Evolutionary conservation across 306 rosid species (phyloP).

Genomic region (Canavalia gladiata): DNA sequence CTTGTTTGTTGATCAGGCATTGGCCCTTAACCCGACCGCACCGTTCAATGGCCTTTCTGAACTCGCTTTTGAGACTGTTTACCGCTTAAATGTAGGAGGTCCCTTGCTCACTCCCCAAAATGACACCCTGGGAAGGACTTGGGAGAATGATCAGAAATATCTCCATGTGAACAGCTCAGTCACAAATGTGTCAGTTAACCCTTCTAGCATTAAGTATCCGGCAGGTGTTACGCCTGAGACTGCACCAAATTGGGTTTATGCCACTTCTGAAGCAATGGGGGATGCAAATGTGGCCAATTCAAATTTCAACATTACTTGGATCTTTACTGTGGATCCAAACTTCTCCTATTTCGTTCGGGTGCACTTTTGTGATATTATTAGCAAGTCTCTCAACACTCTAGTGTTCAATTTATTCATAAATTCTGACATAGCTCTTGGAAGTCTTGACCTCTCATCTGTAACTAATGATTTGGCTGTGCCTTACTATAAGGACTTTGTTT

Average conservation of each 20-base stretch:
- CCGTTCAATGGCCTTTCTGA: slow-evolving; percentile 75
- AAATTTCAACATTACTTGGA: slow-evolving; percentile 97
- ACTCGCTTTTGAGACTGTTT: slow-evolving; percentile 81
- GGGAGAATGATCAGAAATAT: slow-evolving; percentile 84
- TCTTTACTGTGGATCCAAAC: slow-evolving; percentile 71
- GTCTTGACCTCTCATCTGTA: slow-evolving; percentile 80
- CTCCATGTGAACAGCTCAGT: slow-evolving; percentile 89
- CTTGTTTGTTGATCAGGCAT: slow-evolving; percentile 82
- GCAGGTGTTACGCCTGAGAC: slow-evolving; percentile 68
- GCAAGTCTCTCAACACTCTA: slow-evolving; percentile 72
- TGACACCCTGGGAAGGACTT: slow-evolving; percentile 91
- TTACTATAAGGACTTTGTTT: slow-evolving; percentile 72
- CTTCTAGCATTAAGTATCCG: slow-evolving; percentile 67
- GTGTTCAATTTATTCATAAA: slow-evolving; percentile 87
- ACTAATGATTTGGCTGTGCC: slow-evolving; percentile 76
- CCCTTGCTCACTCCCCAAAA: slow-evolving; percentile 78
- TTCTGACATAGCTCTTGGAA: slow-evolving; percentile 63
- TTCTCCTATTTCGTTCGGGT: slow-evolving; percentile 79
- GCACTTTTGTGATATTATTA: slow-evolving; percentile 88
- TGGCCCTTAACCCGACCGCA: slow-evolving; percentile 64
- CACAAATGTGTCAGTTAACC: slow-evolving; percentile 65
- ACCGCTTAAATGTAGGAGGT: slow-evolving; percentile 89
- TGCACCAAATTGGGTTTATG: slow-evolving; percentile 91
- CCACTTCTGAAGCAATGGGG: slow-evolving; percentile 88
- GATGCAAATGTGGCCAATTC: slow-evolving; percentile 69